Percentiles rank a stretch among this genome's conserved stretches.
Conservation (phyloP, 2,329 filamentous ascomycete genomes). For the Phialocephala sp. region DNA sequence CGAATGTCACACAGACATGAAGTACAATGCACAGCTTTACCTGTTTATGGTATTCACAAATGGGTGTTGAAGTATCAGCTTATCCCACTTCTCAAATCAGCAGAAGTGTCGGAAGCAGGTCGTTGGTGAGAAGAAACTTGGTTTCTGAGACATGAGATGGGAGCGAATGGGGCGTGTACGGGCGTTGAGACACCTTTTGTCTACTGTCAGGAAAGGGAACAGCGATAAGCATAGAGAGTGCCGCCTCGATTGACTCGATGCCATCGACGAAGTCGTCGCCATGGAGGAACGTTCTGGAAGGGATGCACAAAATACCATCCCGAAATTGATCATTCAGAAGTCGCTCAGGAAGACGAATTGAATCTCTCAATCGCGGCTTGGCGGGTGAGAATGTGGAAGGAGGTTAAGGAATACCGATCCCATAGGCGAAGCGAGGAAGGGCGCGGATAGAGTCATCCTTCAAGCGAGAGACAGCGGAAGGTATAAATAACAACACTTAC, state of each 20-base stretch:
- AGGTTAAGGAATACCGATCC: background rate
- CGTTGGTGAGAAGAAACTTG: no score
- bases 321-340: background rate
- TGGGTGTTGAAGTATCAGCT: no score
- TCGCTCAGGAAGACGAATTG: background rate
- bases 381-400: background rate
- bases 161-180: no score
- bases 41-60: no score
- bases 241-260: background rate
- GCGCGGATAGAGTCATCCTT: background rate
- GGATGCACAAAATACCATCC: background rate
- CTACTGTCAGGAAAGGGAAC: background rate
- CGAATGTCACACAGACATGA: no score
- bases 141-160: no score
- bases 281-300: background rate
- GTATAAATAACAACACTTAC: slow-evolving; percentile 9
- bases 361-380: background rate
- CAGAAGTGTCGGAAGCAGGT: no score
- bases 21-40: no score
- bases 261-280: background rate
- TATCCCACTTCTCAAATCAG: no score
- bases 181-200: no score
- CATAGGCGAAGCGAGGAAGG: background rate
- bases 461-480: background rate
- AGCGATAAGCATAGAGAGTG: background rate